Base-by-base conservation (phyloP, 2,329 filamentous ascomycete genomes). In the Rhynchosporium graminicola region DNA sequence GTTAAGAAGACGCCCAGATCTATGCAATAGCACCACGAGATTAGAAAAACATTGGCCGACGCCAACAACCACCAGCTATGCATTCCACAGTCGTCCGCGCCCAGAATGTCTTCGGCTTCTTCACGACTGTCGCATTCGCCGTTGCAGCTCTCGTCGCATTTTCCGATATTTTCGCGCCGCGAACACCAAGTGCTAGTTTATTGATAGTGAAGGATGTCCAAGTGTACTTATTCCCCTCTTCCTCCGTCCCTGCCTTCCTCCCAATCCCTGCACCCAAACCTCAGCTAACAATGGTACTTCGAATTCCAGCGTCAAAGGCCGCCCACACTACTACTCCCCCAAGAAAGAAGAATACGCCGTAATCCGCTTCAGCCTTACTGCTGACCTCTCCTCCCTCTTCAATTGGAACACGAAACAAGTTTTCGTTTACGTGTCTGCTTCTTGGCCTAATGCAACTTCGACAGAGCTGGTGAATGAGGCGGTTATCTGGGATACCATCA, bases 361-460 rank as follows among this genome's bases (percentile, higher is more conserved):
- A 75, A 89, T 99, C 74, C 89, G 88, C 75, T 99, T 99, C 82
- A 91, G 93, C 72, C 84, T 99, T 63, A 90, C 97, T 73, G 90
- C 93, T 59, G 94, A 99, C 79, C 85, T 99, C 64, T 89, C 87
- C 64, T 89, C 89, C 48, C 90, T 99, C 71, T 98, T 98, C 84
- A 96, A 91, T 74, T 99, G 94, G 95, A 99, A 99, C 82, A 99
- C 96, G 26, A 99, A 99, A 78, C 91, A 98, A 79, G 80, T 99
- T 72, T 99, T 98, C 79, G 87, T 97, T 76, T 99, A 97, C 80
- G 87, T 99, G 63, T 94, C 92, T 60, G 94, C 94, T 60, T 88
- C 87, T 71, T 89, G 86, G 86, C 80, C 82, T 48, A 70, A 76
- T 33, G 69, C 70, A 43, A 72, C 66, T 40, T 66, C 68, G 4